Conservation (phyloP, 2,329 filamentous ascomycete genomes). For the Colletotrichum horii region DNA sequence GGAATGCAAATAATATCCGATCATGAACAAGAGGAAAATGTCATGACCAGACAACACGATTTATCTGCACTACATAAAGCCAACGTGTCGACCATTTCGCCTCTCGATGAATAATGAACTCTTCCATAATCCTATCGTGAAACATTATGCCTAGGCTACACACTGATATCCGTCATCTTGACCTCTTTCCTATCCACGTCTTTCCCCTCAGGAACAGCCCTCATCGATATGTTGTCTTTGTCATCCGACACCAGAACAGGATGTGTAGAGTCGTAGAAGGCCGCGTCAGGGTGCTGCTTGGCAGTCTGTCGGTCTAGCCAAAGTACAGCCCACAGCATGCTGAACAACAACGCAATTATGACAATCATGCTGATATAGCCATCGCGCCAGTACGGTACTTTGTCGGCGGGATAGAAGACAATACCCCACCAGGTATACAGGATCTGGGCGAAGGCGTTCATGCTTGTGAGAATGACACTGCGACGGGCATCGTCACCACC, state of each 20-base stretch:
- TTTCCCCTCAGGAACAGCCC: not conserved
- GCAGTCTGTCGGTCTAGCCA: not conserved
- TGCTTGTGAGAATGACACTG: not conserved
- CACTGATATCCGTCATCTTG: not conserved
- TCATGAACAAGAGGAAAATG: no score
- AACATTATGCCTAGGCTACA: not conserved
- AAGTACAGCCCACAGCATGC: not conserved
- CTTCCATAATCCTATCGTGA: not conserved
- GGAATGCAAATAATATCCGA: no score
- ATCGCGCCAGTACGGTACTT: not conserved
- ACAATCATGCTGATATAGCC: not conserved
- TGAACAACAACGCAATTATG: not conserved
- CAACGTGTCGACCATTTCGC: no score
- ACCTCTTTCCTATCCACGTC: not conserved
- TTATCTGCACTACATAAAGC: no score
- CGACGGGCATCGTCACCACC: not conserved
- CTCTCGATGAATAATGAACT: not conserved
- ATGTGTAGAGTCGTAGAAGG: not conserved
- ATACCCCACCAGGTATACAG: not conserved
- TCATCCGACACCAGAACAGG: not conserved
- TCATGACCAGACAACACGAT: fast-evolving
- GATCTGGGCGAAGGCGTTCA: not conserved
- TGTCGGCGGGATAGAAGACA: not conserved
- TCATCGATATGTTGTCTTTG: not conserved
- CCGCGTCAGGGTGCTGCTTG: not conserved